Percentiles rank a stretch among this genome's conserved stretches.
These are phyloP conservation scores for Diplodia seriata DNA, from an alignment of 2,329 filamentous ascomycete genomes.

Conservation along the genomic window DNA sequence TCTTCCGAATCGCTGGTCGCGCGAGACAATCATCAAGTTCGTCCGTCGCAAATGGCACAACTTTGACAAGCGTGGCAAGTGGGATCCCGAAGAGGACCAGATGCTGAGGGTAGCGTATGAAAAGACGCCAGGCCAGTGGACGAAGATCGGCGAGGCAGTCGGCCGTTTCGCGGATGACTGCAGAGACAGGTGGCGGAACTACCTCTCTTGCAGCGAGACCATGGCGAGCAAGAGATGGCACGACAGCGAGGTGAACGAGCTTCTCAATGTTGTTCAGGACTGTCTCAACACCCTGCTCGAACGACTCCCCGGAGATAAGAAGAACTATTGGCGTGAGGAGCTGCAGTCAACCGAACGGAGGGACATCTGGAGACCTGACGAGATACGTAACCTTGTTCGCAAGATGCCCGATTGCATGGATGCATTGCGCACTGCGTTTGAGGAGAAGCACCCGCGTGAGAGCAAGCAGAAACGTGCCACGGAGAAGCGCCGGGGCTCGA, in stretches of 20 bases:
- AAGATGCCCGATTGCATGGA: slow-evolving; percentile 35
- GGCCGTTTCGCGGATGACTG: slow-evolving; percentile 71
- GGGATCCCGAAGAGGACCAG: slow-evolving; percentile 66
- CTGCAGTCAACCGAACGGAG: slow-evolving; percentile 36
- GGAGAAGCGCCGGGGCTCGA: slow-evolving; percentile 23
- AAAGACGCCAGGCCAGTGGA: slow-evolving; percentile 65
- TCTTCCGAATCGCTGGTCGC: slow-evolving; percentile 43
- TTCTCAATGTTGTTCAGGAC: slow-evolving; percentile 62
- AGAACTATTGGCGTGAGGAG: slow-evolving; percentile 31
- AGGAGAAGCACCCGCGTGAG: slow-evolving; percentile 20
- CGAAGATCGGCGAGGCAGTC: slow-evolving; percentile 62
- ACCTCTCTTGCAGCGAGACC: slow-evolving; percentile 65
- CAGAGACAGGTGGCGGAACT: slow-evolving; percentile 74
- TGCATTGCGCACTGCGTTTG: slow-evolving; percentile 15
- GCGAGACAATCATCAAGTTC: slow-evolving; percentile 48
- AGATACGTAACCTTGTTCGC: slow-evolving; percentile 43
- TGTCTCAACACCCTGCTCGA: slow-evolving; percentile 59
- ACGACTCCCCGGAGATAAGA: slow-evolving; percentile 36
- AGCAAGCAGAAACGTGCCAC: slow-evolving; percentile 29
- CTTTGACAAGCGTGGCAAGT: slow-evolving; percentile 64
- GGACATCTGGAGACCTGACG: slow-evolving; percentile 37
- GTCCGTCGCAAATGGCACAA: slow-evolving; percentile 71
- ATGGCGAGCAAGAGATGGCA: slow-evolving; percentile 65
- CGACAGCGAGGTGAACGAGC: slow-evolving; percentile 63
- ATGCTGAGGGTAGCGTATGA: slow-evolving; percentile 58